Percentiles rank a stretch among this genome's conserved stretches.
phyloP scores from a whole-genome alignment of 2,329 filamentous ascomycete genomes.

The Fusarium nisikadoi region DNA sequence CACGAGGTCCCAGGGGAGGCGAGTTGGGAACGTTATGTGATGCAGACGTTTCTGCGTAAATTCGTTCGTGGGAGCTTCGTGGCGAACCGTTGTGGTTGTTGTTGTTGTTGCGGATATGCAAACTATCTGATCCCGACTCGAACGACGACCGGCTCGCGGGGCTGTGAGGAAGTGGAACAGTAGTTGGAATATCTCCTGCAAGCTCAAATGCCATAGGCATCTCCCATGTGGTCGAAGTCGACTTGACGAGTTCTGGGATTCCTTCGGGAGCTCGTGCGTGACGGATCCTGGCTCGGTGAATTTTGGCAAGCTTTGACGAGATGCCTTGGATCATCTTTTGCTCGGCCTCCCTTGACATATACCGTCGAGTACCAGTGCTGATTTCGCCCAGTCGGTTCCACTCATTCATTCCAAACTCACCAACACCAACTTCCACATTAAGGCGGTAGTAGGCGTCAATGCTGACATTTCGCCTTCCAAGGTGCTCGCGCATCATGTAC shows the following conservation, averaged over 20 bases:
- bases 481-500: constrained; percentile 82
- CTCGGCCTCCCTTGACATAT: constrained; percentile 78
- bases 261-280: constrained; percentile 63
- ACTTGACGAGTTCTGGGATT: constrained; percentile 58
- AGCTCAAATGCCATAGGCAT: constrained; percentile 66
- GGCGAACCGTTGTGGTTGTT: constrained; percentile 54
- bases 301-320: constrained; percentile 83
- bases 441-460: constrained; percentile 92
- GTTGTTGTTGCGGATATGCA: constrained; percentile 53
- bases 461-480: constrained; percentile 81
- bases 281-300: constrained; percentile 78
- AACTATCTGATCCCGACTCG: constrained; percentile 64
- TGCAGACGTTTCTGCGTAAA: constrained; percentile 49
- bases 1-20: constrained; percentile 43
- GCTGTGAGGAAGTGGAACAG: constrained; percentile 50
- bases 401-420: constrained; percentile 98
- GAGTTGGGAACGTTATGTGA: constrained; percentile 42
- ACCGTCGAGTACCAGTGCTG: constrained; percentile 88
- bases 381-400: constrained; percentile 96
- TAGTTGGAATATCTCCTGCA: constrained; percentile 64
- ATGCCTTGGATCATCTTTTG: constrained; percentile 81
- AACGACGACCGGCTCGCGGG: constrained; percentile 63
- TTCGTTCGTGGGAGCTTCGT: constrained; percentile 61
- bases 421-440: constrained; percentile 96
- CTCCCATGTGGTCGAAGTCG: constrained; percentile 53